These are phyloP conservation scores for Solanum hybrid DNA, from an alignment of 305 asterid species.

Conservation along the genomic window DNA sequence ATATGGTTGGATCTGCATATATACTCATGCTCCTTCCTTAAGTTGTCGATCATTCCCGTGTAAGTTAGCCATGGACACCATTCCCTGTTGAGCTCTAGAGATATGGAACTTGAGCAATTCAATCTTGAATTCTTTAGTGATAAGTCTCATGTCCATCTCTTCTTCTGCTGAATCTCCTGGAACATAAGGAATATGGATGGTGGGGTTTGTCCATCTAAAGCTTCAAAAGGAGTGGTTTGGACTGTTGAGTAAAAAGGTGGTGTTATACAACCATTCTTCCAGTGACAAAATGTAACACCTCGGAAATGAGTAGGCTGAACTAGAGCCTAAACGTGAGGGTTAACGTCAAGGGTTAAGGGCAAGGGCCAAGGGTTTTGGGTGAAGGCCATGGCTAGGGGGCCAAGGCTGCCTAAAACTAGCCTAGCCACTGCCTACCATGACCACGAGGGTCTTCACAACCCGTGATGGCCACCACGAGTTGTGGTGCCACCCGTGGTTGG, in stretches of 20 bases:
- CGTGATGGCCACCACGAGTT: too few species aligned
- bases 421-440: too few species aligned
- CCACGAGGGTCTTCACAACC: too few species aligned
- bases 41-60: not conserved
- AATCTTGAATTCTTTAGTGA: not conserved
- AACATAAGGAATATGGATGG: not conserved
- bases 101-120: not conserved
- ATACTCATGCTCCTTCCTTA: not conserved
- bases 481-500: too few species aligned
- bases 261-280: not conserved
- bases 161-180: not conserved
- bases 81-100: not conserved
- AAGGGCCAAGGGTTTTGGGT: too few species aligned
- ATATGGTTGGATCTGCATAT: not conserved
- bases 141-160: not conserved
- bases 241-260: not conserved
- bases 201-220: not conserved
- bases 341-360: too few species aligned
- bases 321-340: too few species aligned
- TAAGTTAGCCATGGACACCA: not conserved
- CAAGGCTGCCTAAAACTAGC: too few species aligned
- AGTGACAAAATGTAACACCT: too few species aligned
- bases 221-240: not conserved
- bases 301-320: too few species aligned
- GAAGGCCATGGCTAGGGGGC: too few species aligned